Base-by-base conservation (phyloP, 352 stramenopile species). In the Phytopythium boreale region DNA sequence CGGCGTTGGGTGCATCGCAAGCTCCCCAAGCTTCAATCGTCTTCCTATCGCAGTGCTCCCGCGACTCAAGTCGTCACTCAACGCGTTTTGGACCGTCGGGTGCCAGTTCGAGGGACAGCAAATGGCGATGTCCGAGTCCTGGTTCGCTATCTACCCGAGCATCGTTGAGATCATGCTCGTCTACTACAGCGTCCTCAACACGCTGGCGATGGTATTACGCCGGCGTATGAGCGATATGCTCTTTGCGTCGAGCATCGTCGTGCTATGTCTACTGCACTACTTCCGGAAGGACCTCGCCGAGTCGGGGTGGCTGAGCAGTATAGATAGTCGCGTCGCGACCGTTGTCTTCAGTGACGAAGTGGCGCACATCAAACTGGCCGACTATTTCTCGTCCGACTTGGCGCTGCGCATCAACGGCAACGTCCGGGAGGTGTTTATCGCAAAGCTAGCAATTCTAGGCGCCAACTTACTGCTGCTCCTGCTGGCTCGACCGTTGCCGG, bases 141-240 rank as follows among this genome's bases (percentile, higher is more conserved):
- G 71, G 68, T 75, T 67, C 27, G 56, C 59, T 19, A 75, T 75
- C 20, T 75, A 75, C 53, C 64, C 64, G 10, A 26, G 56, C 2
- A 72, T 75, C 19, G 61, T 56, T 26, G 65, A 71, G 47, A 51
- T 72, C 52, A 37, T 69, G 14, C 56, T 76, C 2, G 37, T 74
- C 4, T 68, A 68, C 26, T 76, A 62, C 56, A 75, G 66, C 62
- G 15, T 66, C 4, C 52, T 75, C 49, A 72, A 69, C 55, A 34
- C 53, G 1, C 5, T 72, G 5, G 69, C 61, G 9, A 69, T 56
- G n/a, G 36, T 66, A 17, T 15, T 66, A 2, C 44, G 62, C 8
- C 61, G 64, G 6, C 64, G 69, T 2, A 57, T 75, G 39, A 72
- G 46, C 27, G 69, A 75, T 17, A 39, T 59, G 20, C 24, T 66